These are phyloP conservation scores for Planoprotostelium fungivorum DNA, from an alignment of 78 protist species.

Conservation along the genomic window DNA sequence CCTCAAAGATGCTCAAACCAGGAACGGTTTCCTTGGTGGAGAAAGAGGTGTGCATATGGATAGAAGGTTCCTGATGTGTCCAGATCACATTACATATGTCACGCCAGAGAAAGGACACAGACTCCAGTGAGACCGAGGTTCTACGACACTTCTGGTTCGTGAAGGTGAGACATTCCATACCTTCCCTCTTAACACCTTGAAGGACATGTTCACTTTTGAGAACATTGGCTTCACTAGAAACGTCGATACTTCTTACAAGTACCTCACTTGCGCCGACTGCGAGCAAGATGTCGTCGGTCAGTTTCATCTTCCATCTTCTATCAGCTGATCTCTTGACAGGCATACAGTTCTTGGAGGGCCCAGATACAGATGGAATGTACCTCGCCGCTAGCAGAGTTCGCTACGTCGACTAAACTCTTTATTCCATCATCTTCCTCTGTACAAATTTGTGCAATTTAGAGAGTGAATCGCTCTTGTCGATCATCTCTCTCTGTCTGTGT, in stretches of 20 bases:
- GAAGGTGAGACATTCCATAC: no score
- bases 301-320: neutral
- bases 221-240: constrained; percentile 37
- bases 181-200: no score
- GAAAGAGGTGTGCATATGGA: neutral
- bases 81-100: neutral
- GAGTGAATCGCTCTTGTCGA: neutral
- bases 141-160: neutral
- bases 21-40: neutral
- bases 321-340: neutral
- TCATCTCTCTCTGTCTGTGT: neutral
- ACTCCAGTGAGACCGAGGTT: neutral
- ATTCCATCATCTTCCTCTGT: neutral
- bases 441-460: neutral
- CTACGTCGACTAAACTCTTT: no score
- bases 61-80: neutral
- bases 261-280: constrained; percentile 42
- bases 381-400: neutral
- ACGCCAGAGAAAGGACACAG: neutral
- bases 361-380: neutral
- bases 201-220: constrained; percentile 62
- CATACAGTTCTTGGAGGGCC: neutral
- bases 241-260: constrained; percentile 35
- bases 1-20: neutral
- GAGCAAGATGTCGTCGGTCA: neutral